These are phyloP conservation scores for Fusarium phyllophilum DNA, from an alignment of 2,329 filamentous ascomycete species.

Conservation along the genomic window DNA sequence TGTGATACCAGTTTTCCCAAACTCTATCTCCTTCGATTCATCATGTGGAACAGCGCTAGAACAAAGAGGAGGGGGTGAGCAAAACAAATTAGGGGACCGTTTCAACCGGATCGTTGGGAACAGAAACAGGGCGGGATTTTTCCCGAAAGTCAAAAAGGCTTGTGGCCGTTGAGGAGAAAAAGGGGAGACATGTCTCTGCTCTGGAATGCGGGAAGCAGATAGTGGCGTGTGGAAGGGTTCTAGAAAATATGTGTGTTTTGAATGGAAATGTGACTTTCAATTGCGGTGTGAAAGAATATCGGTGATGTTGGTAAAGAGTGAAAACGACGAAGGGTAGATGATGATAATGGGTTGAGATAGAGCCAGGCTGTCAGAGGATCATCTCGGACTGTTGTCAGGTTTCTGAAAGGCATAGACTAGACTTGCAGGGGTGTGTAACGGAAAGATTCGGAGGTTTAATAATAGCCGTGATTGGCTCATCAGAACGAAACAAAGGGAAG, in stretches of 20 bases:
- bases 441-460: background rate
- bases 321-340: background rate
- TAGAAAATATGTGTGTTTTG: slow-evolving; percentile 12
- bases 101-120: slow-evolving; percentile 16
- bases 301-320: background rate
- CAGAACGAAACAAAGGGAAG: background rate
- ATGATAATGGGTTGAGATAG: rapidly evolving
- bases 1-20: background rate
- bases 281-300: slow-evolving; percentile 5
- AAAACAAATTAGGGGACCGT: slow-evolving; percentile 6
- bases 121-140: background rate
- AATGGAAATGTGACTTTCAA: slow-evolving; percentile 5
- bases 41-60: slow-evolving; percentile 17
- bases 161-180: slow-evolving; percentile 17
- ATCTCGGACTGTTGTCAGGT: background rate
- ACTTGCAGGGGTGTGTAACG: background rate
- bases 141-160: slow-evolving; percentile 19
- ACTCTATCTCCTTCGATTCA: slow-evolving; percentile 14
- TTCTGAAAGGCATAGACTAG: background rate
- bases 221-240: background rate
- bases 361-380: background rate
- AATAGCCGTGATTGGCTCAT: background rate
- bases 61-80: background rate
- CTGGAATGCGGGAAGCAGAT: slow-evolving; percentile 33
- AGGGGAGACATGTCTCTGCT: background rate